Conservation (phyloP, 2,329 filamentous ascomycete species). For the Sarocladium brachiariae region DNA sequence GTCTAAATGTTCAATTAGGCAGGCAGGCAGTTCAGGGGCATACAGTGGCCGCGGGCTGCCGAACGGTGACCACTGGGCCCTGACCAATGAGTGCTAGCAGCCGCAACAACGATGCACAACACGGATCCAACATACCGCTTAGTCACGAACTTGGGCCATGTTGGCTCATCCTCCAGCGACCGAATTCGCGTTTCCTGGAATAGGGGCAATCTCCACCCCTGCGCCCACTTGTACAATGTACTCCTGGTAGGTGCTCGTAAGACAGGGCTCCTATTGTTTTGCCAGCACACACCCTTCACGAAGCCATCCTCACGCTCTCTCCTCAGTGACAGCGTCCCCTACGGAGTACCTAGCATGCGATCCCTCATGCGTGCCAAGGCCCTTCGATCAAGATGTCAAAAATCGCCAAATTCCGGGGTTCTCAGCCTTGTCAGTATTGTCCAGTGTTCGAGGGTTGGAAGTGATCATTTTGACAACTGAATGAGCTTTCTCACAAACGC, state of each 20-base stretch:
- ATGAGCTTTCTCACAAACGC: too few relatives aligned
- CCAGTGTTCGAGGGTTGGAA: neutral
- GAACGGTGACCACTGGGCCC: too few relatives aligned
- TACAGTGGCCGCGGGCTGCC: too few relatives aligned
- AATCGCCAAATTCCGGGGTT: constrained; percentile 7
- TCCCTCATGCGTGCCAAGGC: constrained; percentile 8
- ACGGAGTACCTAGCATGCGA: neutral
- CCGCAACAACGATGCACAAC: too few relatives aligned
- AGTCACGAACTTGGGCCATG: neutral
- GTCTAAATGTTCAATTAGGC: too few relatives aligned
- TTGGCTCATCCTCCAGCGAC: neutral
- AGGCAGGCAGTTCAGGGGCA: too few relatives aligned
- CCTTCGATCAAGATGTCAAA: constrained; percentile 5
- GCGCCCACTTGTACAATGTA: too few relatives aligned
- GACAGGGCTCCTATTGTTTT: neutral
- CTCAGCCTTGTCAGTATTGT: neutral
- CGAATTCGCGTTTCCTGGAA: neutral
- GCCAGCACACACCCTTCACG: neutral
- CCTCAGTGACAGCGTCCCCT: too few relatives aligned
- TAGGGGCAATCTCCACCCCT: constrained; percentile 12
- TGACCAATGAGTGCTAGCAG: too few relatives aligned
- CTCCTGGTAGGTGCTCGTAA: too few relatives aligned
- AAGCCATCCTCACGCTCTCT: neutral
- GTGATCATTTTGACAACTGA: too few relatives aligned
- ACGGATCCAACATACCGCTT: too few relatives aligned